Base-by-base conservation (phyloP, 2,329 filamentous ascomycete genomes). In the Diaporthe australafricana region DNA sequence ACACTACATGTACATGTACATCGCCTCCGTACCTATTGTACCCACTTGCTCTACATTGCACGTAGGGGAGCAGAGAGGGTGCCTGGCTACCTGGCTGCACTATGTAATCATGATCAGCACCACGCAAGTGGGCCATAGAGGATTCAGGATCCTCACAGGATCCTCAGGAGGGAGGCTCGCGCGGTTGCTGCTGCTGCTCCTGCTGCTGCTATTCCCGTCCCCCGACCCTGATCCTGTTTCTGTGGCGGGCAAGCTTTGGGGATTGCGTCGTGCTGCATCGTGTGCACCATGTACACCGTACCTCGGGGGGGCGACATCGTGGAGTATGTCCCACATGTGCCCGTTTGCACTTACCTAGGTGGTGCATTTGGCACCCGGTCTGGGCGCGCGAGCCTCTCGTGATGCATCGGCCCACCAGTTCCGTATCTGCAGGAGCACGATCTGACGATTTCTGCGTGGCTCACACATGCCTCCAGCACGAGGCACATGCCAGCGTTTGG, bases 61-160 rank as follows among this genome's bases (percentile, higher is more conserved):
- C n/a, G n/a, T n/a, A n/a, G n/a, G n/a, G n/a, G n/a, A n/a, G n/a
- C n/a, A n/a, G n/a, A n/a, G n/a, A n/a, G n/a, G n/a, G 12, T 35
- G 20, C n/a, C n/a, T n/a, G n/a, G n/a, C n/a, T 57, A 22, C n/a
- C 16, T 38, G 35, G 17, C 30, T 53, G 22, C 48, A 12, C 30
- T 57, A 11, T 47, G 30, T 27, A 48, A 60, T 42, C 20, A 4
- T 69, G 67, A 48, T 69, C 52, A 62, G 45, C 60, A 7, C 30
- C n/a, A 25, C 6, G 30, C 3, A 25, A 14, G 60, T 65, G 60
- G 60, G 45, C 60, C 30, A 38, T 7, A 27, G 66, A 48, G 52
- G 52, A 30, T 56, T 47, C 38, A 20, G 53, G 66, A 68, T 68
- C 30, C 42, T 65, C 60, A 35, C 32, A 65, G 60, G 60, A 65